Evolutionary conservation across 2,329 filamentous ascomycete genomes (phyloP).

Genomic region (Penicillium sp.): DNA sequence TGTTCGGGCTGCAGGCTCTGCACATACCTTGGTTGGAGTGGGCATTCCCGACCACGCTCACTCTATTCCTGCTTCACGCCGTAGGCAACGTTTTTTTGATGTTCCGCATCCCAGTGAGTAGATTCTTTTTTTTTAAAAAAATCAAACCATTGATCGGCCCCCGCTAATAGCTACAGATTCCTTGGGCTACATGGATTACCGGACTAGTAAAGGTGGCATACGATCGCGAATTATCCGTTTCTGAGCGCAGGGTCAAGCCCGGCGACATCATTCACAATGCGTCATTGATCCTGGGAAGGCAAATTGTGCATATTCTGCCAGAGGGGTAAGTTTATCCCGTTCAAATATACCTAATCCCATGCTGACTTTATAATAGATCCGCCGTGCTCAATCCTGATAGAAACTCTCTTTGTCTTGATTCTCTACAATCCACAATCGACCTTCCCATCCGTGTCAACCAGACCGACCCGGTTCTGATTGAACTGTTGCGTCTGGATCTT

Average conservation of each 20-base stretch:
- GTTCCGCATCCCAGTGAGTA: slow-evolving; percentile 77
- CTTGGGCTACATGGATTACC: slow-evolving; percentile 69
- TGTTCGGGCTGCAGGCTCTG: slow-evolving; percentile 82
- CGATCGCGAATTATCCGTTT: slow-evolving; percentile 88
- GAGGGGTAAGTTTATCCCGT: slow-evolving; percentile 63
- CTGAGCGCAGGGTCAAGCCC: slow-evolving; percentile 88
- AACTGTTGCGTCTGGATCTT: slow-evolving; percentile 82
- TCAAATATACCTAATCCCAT: neutral
- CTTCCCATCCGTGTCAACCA: slow-evolving; percentile 93
- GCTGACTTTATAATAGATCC: slow-evolving; percentile 55
- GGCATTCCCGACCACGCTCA: slow-evolving; percentile 69
- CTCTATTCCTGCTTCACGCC: slow-evolving; percentile 69
- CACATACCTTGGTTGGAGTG: slow-evolving; percentile 97
- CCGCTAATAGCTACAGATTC: slow-evolving; percentile 53
- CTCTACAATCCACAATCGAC: slow-evolving; percentile 57
- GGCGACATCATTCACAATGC: slow-evolving; percentile 85
- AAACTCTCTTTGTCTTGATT: slow-evolving; percentile 76
- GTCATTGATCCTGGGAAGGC: slow-evolving; percentile 89
- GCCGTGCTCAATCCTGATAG: slow-evolving; percentile 82
- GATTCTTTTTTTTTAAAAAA: neutral
- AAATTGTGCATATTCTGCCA: slow-evolving; percentile 95
- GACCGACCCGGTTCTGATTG: slow-evolving; percentile 81
- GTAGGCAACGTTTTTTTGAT: slow-evolving; percentile 80
- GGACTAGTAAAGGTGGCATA: slow-evolving; percentile 77
- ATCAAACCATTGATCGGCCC: neutral